Evolutionary conservation across 768 basidiomycete species (phyloP).

Genomic region (Gautieria morchelliformis): DNA sequence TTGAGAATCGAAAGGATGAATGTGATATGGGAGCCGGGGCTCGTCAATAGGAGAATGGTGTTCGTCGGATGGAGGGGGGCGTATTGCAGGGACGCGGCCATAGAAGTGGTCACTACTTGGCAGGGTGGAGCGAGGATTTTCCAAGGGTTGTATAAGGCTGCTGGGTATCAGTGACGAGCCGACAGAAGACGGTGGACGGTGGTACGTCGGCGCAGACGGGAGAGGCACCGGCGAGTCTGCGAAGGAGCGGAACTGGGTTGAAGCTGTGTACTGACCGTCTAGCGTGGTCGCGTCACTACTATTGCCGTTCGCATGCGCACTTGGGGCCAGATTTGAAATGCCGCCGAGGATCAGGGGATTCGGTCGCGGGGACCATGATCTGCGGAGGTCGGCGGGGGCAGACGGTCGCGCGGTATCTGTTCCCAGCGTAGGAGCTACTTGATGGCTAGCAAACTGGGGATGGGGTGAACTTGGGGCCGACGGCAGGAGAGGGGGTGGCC

Average conservation of each 20-base stretch:
- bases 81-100: neutral
- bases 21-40: neutral
- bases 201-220: conserved; percentile 16
- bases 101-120: neutral
- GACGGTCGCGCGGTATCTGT: neutral
- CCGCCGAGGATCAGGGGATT: conserved; percentile 25
- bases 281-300: conserved; percentile 9
- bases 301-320: neutral
- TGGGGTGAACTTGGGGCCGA: neutral
- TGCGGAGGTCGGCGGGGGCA: neutral
- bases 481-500: conserved; percentile 21
- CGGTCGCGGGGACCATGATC: conserved; percentile 45
- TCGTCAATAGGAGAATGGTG: neutral
- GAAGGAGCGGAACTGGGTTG: conserved; percentile 2
- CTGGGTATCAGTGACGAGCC: conserved; percentile 47
- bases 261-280: neutral
- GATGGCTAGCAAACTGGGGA: neutral
- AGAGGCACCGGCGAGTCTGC: neutral
- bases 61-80: neutral
- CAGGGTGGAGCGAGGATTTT: conserved; percentile 13
- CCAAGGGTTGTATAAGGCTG: conserved; percentile 46
- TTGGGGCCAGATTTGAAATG: conserved; percentile 2
- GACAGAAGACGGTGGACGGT: conserved; percentile 27
- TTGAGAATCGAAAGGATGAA: neutral
- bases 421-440: neutral